These are phyloP conservation scores for Xylaria nigripes DNA, from an alignment of 495 filamentous ascomycete genomes.

Conservation along the genomic window DNA sequence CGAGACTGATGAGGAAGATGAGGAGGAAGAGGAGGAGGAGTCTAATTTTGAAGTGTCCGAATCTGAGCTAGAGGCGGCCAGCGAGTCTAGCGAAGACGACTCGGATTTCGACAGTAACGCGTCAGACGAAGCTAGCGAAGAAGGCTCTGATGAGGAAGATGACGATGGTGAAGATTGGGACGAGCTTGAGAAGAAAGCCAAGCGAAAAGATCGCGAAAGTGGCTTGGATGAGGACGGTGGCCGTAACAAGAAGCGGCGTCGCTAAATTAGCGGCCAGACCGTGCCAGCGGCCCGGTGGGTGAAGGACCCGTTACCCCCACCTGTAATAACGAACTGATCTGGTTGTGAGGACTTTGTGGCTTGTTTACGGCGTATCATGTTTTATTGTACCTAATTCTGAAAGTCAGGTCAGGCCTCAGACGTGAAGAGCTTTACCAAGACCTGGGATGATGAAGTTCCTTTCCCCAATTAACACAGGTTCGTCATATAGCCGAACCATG, in stretches of 20 bases:
- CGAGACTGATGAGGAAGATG: conserved; percentile 80
- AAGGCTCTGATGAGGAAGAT: conserved; percentile 65
- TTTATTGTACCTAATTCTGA: too few relatives aligned
- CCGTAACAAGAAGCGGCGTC: conserved; percentile 38
- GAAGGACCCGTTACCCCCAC: neutral
- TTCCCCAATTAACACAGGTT: too few relatives aligned
- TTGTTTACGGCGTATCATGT: neutral
- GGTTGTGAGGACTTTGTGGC: neutral
- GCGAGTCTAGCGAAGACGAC: conserved; percentile 78
- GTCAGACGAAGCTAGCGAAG: conserved; percentile 62
- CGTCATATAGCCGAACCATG: too few relatives aligned
- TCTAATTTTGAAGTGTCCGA: conserved; percentile 89
- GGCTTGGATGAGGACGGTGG: conserved; percentile 53
- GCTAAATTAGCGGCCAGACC: conserved; percentile 10
- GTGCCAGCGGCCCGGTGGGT: neutral
- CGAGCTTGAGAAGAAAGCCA: conserved; percentile 83
- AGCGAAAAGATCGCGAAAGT: conserved; percentile 73
- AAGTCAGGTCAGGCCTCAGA: too few relatives aligned
- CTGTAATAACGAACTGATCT: neutral
- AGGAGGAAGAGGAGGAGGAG: conserved; percentile 66
- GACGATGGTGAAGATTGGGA: conserved; percentile 89
- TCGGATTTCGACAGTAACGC: conserved; percentile 91
- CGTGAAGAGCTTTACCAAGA: too few relatives aligned
- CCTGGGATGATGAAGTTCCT: too few relatives aligned
- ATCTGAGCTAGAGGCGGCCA: conserved; percentile 67